Conservation (phyloP, 2,329 filamentous ascomycete species). For the Thielaviopsis musarum region DNA sequence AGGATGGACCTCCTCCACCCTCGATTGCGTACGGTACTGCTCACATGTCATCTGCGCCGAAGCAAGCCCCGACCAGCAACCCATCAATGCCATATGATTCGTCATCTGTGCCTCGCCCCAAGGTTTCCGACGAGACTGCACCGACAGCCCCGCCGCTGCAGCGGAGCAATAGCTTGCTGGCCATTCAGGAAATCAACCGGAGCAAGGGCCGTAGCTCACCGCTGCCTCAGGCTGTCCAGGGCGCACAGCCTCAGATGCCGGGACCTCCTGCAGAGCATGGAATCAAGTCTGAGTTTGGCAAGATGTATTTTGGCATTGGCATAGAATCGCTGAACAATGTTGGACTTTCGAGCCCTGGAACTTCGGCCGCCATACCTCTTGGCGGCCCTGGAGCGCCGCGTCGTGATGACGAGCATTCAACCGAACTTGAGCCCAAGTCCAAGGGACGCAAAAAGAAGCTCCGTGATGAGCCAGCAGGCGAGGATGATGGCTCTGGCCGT, state of each 20-base stretch:
- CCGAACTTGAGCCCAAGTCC: conserved; percentile 26
- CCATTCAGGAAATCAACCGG: conserved; percentile 63
- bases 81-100: conserved; percentile 19
- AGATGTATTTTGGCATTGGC: conserved; percentile 87
- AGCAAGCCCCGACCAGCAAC: neutral
- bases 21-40: conserved; percentile 27
- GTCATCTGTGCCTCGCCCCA: conserved; percentile 22
- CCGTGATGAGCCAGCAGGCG: conserved; percentile 56
- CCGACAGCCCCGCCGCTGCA: conserved; percentile 27
- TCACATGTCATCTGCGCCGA: neutral
- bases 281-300: conserved; percentile 88
- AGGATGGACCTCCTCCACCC: conserved; percentile 33
- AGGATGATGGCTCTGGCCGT: conserved; percentile 50
- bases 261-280: conserved; percentile 69
- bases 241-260: conserved; percentile 65
- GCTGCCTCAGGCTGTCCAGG: conserved; percentile 82
- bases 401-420: conserved; percentile 34
- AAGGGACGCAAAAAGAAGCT: conserved; percentile 44
- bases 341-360: conserved; percentile 34
- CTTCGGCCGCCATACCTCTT: conserved; percentile 21
- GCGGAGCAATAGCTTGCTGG: conserved; percentile 43
- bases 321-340: conserved; percentile 33
- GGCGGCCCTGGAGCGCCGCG: conserved; percentile 21
- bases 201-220: conserved; percentile 66
- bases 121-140: conserved; percentile 32